Evolutionary conservation across 176 grass and related monocot genomes (phyloP), one percentile per base, ranked within the genome.

Genomic region (Metroxylon sagu): DNA sequence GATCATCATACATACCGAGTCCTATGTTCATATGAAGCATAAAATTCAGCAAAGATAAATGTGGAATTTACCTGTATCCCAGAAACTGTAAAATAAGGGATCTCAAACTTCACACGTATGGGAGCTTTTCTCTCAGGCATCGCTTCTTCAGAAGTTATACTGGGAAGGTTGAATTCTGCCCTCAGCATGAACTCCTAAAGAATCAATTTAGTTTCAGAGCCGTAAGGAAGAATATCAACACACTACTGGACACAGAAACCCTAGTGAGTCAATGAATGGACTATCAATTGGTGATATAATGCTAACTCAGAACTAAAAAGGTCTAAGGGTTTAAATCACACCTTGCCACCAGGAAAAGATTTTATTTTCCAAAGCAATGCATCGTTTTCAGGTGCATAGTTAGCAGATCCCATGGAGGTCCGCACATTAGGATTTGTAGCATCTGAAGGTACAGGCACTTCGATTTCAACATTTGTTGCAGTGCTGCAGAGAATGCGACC

Each of bases 281-380:
- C 21, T 23, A 23, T 23, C 35, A 43, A 43, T 7, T 43, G 35
- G 10, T 43, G 35, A 43, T 23, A 23, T 23, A 23, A 23, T 23
- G 21, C 21, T 23, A 23, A 23, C 21, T 23, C 1, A 23, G 21
- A 23, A 1, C 21, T 23, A 23, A 23, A 23, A 23, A 23, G 21
- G 21, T 23, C 21, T 23, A 23, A 23, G 21, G 35, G 8, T 43
- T 43, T 43, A 28, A 17, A 7, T 72, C 55, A 63, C 73, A 98
- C 94, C 68, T 98, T 98, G 81, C 94, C 94, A 76, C 94, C 94
- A 76, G 94, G 85, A 76, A 98, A 98, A 23, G 94, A 98, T 76
- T 92, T 98, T 77, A 97, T 76, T 85, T 97, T 97, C 87, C 93
- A 97, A 50, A 97, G 84, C 81, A 97, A 85, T 50, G 87, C 93